Conservation (phyloP, 2,329 filamentous ascomycete genomes). For the Claviceps fusiformis region DNA sequence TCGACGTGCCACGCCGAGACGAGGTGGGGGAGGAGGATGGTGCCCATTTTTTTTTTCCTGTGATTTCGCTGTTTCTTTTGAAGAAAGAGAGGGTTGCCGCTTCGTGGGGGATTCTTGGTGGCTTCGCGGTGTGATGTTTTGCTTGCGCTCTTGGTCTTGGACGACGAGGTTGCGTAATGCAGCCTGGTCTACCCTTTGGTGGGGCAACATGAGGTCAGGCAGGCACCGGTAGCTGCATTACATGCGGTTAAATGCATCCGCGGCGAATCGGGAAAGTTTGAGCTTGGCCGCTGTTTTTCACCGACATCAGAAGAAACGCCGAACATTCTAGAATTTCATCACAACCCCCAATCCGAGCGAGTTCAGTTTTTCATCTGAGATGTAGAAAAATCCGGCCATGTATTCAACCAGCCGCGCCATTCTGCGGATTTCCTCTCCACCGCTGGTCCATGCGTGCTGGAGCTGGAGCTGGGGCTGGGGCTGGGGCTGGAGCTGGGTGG, state of each 20-base stretch:
- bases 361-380: not conserved
- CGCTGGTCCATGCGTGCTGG: not conserved
- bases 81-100: not conserved
- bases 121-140: too few species aligned
- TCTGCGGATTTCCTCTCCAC: not conserved
- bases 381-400: not conserved
- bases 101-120: too few species aligned
- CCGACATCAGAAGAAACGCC: not conserved
- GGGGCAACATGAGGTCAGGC: not conserved
- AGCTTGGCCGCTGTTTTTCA: too few species aligned
- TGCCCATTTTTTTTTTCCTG: constrained; percentile 40
- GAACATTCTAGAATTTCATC: not conserved
- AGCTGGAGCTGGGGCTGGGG: too few species aligned
- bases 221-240: not conserved
- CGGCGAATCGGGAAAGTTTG: not conserved
- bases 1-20: constrained; percentile 95
- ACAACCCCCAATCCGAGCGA: too few species aligned
- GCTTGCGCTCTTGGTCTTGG: too few species aligned
- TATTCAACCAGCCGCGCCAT: not conserved
- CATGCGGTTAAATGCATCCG: not conserved
- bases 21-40: constrained; percentile 83
- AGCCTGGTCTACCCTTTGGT: not conserved
- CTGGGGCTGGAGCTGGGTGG: too few species aligned
- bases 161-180: too few species aligned
- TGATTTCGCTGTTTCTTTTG: not conserved